Evolutionary conservation across 2,329 filamentous ascomycete genomes (phyloP).

Genomic region (Colletotrichum karsti): DNA sequence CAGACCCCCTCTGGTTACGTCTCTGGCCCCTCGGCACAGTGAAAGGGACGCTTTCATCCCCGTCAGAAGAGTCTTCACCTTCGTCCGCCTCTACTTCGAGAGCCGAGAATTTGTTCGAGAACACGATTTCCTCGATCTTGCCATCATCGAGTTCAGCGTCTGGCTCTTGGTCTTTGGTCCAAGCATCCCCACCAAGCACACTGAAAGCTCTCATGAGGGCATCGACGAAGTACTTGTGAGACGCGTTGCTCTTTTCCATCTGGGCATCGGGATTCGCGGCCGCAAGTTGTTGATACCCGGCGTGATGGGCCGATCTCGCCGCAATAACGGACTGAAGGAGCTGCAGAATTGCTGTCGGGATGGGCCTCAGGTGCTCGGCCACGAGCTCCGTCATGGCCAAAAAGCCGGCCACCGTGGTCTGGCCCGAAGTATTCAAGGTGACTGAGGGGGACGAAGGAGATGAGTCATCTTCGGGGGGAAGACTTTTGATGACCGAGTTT

Average conservation of each 20-base stretch:
- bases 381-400: conserved; percentile 49
- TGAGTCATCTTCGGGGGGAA: conserved; percentile 3
- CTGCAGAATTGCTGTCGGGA: conserved; percentile 43
- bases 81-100: neutral
- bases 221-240: conserved; percentile 53
- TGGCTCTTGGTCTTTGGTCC: conserved; percentile 6
- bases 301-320: conserved; percentile 39
- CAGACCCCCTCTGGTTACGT: conserved; percentile 29
- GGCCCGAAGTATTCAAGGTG: conserved; percentile 49
- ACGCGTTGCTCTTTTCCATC: conserved; percentile 45
- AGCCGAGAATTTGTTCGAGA: neutral
- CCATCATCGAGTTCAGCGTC: neutral
- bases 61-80: neutral
- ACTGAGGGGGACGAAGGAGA: conserved; percentile 1
- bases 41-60: neutral
- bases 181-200: conserved; percentile 41
- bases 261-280: conserved; percentile 42
- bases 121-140: neutral
- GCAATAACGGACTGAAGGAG: conserved; percentile 48
- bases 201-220: conserved; percentile 45
- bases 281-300: conserved; percentile 42
- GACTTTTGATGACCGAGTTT: conserved; percentile 43
- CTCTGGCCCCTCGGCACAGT: conserved; percentile 1
- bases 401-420: conserved; percentile 45
- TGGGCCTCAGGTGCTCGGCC: conserved; percentile 39